These are phyloP conservation scores for Melanomma pulvis-pyrius DNA, from an alignment of 495 filamentous ascomycete species.

Conservation along the genomic window DNA sequence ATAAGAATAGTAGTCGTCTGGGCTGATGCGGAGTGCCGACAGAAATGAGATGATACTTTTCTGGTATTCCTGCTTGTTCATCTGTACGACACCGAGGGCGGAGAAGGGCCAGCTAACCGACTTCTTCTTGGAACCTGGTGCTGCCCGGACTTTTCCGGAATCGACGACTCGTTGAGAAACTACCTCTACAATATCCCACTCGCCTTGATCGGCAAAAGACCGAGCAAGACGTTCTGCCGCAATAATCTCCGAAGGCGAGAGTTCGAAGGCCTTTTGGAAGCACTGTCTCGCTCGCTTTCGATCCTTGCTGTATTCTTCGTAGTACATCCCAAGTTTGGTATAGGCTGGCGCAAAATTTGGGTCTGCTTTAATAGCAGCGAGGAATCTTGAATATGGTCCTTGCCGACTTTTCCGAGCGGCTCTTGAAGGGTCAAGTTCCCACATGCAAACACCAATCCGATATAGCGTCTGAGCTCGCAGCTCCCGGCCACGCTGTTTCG, in stretches of 20 bases:
- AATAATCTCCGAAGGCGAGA: constrained; percentile 82
- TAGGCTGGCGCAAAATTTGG: constrained; percentile 91
- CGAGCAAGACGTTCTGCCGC: constrained; percentile 85
- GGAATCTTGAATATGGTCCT: constrained; percentile 79
- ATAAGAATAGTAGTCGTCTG: constrained; percentile 90
- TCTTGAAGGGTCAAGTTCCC: constrained; percentile 74
- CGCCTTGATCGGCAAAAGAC: constrained; percentile 81
- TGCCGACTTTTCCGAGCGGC: constrained; percentile 72
- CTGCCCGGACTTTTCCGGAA: constrained; percentile 83
- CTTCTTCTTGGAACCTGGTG: constrained; percentile 89
- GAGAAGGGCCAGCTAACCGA: constrained; percentile 95
- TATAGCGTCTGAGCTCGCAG: constrained; percentile 83
- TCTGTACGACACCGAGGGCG: constrained; percentile 93
- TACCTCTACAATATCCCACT: constrained; percentile 96
- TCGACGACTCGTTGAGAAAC: constrained; percentile 89
- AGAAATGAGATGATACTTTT: constrained; percentile 91
- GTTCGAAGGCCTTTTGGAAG: constrained; percentile 95
- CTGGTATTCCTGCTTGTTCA: constrained; percentile 88
- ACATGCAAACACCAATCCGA: constrained; percentile 84
- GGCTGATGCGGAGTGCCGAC: constrained; percentile 79
- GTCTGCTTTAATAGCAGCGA: constrained; percentile 81
- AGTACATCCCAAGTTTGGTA: constrained; percentile 92
- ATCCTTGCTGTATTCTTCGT: constrained; percentile 86
- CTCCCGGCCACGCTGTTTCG: constrained; percentile 63
- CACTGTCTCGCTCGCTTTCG: constrained; percentile 81